Evolutionary conservation across 2,329 filamentous ascomycete genomes (phyloP).

Genomic region (Colletotrichum siamense): DNA sequence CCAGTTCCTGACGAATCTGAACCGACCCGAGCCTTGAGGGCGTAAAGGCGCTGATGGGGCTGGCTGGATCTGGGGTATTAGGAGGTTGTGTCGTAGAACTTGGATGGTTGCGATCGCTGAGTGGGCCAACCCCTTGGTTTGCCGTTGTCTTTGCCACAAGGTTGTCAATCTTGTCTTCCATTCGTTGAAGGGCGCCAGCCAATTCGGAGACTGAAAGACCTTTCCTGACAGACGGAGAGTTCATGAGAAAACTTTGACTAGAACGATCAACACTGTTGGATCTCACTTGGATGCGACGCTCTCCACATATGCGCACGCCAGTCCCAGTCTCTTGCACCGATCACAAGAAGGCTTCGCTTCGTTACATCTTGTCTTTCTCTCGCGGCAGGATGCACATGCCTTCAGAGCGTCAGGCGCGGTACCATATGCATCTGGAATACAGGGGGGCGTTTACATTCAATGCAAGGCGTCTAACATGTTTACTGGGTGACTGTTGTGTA

Average conservation of each 20-base stretch:
- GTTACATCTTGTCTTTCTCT: neutral
- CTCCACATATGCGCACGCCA: conserved; percentile 8
- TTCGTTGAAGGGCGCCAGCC: neutral
- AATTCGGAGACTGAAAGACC: neutral
- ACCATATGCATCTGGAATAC: neutral
- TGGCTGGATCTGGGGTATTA: neutral
- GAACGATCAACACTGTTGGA: neutral
- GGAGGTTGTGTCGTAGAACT: neutral
- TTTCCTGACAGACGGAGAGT: neutral
- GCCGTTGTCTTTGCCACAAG: neutral
- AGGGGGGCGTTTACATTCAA: neutral
- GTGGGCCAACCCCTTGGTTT: neutral
- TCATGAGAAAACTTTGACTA: neutral
- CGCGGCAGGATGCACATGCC: neutral
- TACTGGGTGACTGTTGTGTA: neutral
- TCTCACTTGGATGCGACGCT: conserved; percentile 2
- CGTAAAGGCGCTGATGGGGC: neutral
- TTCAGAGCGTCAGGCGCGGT: neutral
- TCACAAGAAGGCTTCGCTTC: neutral
- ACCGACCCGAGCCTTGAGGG: neutral
- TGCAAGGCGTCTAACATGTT: neutral
- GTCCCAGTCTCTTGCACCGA: neutral
- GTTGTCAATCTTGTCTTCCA: neutral
- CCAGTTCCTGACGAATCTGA: neutral
- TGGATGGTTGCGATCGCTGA: neutral